phyloP scores from a whole-genome alignment of 1,284 basidiomycete genomes.

The Microbotryum scabiosae region DNA sequence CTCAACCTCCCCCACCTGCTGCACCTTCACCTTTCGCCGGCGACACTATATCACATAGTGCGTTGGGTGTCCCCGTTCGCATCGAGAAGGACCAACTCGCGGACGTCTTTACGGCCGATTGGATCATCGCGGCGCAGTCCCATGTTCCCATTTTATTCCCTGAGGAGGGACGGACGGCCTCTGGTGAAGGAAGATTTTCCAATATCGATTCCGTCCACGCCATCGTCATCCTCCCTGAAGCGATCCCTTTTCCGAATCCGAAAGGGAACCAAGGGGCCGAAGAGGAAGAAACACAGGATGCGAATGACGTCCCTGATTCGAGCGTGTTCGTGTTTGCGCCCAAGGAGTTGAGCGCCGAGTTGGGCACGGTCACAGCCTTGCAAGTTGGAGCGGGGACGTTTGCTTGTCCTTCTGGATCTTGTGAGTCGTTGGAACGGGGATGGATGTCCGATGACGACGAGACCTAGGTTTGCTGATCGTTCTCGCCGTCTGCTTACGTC shows the following conservation, averaged over 20 bases:
- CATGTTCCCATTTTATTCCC: slow-evolving; percentile 45
- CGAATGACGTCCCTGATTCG: slow-evolving; percentile 29
- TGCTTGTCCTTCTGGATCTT: slow-evolving; percentile 72
- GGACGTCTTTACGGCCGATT: slow-evolving; percentile 43
- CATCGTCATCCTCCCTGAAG: slow-evolving; percentile 57
- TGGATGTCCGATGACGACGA: slow-evolving; percentile 3
- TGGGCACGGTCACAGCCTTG: slow-evolving; percentile 58
- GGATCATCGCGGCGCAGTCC: slow-evolving; percentile 45
- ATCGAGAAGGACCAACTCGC: slow-evolving; percentile 38
- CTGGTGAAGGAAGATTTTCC: background rate
- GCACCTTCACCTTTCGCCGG: background rate
- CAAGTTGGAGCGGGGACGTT: slow-evolving; percentile 76
- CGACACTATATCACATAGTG: background rate
- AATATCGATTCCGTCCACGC: slow-evolving; percentile 49
- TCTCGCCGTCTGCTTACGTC: background rate
- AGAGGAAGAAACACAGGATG: slow-evolving; percentile 26
- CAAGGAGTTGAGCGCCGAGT: slow-evolving; percentile 47
- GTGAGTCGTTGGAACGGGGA: slow-evolving; percentile 45
- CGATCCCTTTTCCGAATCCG: slow-evolving; percentile 42
- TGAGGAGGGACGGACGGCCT: slow-evolving; percentile 7
- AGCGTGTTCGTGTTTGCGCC: slow-evolving; percentile 73
- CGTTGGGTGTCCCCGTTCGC: slow-evolving; percentile 24
- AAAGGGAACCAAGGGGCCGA: slow-evolving; percentile 31
- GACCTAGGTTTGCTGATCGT: slow-evolving; percentile 14
- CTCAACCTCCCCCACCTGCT: slow-evolving; percentile 5